phyloP scores from a whole-genome alignment of 305 asterid species.

The Fraxinus velutina region DNA sequence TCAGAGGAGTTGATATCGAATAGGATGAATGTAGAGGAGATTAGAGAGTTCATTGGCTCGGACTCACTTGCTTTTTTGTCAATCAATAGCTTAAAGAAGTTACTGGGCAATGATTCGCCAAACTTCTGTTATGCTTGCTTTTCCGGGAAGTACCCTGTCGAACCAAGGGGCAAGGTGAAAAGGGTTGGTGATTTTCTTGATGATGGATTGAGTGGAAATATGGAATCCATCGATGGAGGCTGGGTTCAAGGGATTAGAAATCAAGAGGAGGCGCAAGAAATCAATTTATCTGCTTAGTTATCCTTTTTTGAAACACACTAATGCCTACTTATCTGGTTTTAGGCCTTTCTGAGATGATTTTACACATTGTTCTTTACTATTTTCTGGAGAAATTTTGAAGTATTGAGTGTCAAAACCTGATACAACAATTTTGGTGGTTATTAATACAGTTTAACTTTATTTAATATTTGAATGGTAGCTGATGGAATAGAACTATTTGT shows the following conservation, averaged over 20 bases:
- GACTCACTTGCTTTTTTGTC: constrained; percentile 24
- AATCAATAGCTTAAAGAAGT: constrained; percentile 7
- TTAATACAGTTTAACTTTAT: background rate
- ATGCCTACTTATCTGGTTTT: background rate
- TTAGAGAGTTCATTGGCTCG: constrained; percentile 26
- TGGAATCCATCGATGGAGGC: constrained; percentile 36
- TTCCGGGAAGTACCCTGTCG: constrained; percentile 36
- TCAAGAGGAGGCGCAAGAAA: background rate
- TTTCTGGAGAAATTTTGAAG: background rate
- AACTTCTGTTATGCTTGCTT: constrained; percentile 28
- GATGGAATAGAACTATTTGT: background rate
- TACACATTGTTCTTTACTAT: background rate
- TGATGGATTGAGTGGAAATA: constrained; percentile 41
- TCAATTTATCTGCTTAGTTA: background rate
- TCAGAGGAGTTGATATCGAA: constrained; percentile 25
- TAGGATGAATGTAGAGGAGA: background rate
- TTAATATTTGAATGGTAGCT: background rate
- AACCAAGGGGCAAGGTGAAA: constrained; percentile 41
- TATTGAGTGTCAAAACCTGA: background rate
- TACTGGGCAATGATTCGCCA: constrained; percentile 12
- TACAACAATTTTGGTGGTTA: background rate
- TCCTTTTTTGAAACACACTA: background rate
- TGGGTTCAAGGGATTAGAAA: constrained; percentile 33
- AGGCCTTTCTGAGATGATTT: background rate
- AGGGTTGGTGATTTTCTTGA: constrained; percentile 47